Evolutionary conservation across 2,329 filamentous ascomycete genomes (phyloP).

Genomic region (Diplocarpon rosae): DNA sequence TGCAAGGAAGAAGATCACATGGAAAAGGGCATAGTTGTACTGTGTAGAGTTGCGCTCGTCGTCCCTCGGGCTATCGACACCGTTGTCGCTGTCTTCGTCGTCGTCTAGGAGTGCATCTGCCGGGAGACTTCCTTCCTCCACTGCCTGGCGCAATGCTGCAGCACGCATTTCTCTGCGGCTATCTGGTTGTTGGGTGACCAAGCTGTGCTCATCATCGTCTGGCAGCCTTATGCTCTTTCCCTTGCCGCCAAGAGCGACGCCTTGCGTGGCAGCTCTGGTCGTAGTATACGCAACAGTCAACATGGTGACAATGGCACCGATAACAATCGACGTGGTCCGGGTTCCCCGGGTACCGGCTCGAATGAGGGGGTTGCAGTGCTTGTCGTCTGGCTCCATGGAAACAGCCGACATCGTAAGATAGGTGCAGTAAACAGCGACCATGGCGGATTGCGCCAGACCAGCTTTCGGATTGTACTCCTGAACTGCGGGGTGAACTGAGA

Average conservation of each 20-base stretch:
- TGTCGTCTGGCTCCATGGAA: conserved; percentile 95
- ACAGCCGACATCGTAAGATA: conserved; percentile 98
- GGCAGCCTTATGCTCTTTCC: conserved; percentile 49
- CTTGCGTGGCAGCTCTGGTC: conserved; percentile 88
- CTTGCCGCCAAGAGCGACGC: conserved; percentile 58
- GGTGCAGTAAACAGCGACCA: conserved; percentile 96
- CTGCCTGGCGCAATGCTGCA: conserved; percentile 79
- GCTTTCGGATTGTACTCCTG: conserved; percentile 90
- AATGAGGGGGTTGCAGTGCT: conserved; percentile 85
- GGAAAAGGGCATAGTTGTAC: conserved; percentile 94
- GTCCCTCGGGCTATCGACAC: conserved; percentile 56
- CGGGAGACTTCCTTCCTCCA: conserved; percentile 85
- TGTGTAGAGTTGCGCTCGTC: conserved; percentile 84
- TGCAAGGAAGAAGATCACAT: conserved; percentile 93
- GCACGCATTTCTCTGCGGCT: conserved; percentile 83
- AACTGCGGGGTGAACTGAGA: conserved; percentile 82
- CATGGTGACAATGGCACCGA: conserved; percentile 93
- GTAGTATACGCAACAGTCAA: conserved; percentile 96
- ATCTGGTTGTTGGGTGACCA: conserved; percentile 75
- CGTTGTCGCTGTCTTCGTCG: conserved; percentile 49
- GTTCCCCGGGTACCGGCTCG: conserved; percentile 74
- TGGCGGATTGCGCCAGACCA: conserved; percentile 91
- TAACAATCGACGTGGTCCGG: conserved; percentile 77
- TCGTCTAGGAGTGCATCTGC: conserved; percentile 72
- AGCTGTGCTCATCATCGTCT: conserved; percentile 72